Conservation (phyloP, 2,329 filamentous ascomycete species). For the Ceratocystis destructans region DNA sequence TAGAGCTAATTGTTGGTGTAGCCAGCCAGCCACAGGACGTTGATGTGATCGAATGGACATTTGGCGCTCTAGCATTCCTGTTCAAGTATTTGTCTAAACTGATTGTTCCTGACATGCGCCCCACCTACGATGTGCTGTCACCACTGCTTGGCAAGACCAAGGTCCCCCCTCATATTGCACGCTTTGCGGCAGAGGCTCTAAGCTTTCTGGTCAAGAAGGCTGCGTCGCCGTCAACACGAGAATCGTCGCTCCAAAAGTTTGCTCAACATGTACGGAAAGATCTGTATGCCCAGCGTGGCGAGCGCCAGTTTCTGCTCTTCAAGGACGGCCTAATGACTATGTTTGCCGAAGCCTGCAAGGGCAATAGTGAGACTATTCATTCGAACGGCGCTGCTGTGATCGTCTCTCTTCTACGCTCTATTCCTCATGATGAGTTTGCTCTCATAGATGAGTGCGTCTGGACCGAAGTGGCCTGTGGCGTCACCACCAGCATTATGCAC, state of each 20-base stretch:
- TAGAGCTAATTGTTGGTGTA: constrained; percentile 62
- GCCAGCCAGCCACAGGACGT: constrained; percentile 64
- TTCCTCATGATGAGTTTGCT: constrained; percentile 38
- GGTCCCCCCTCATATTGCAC: constrained; percentile 73
- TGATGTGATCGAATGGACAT: constrained; percentile 95
- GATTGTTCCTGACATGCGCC: constrained; percentile 69
- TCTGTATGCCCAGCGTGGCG: constrained; percentile 40
- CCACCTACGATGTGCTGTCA: constrained; percentile 70
- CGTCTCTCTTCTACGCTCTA: constrained; percentile 36
- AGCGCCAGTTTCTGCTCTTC: constrained; percentile 53
- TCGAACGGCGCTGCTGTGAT: constrained; percentile 45
- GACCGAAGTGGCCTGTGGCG: constrained; percentile 57
- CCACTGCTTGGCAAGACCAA: constrained; percentile 70
- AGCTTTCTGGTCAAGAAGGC: constrained; percentile 89
- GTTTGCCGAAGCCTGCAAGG: constrained; percentile 69
- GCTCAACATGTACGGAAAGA: constrained; percentile 59
- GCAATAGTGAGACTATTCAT: constrained; percentile 45
- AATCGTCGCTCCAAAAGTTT: constrained; percentile 57
- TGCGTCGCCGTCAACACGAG: constrained; percentile 60
- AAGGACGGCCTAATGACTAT: constrained; percentile 83
- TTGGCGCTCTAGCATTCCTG: constrained; percentile 81
- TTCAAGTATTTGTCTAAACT: constrained; percentile 94
- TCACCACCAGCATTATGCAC: constrained; percentile 70
- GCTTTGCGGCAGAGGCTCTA: constrained; percentile 88
- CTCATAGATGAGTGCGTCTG: constrained; percentile 37